These are phyloP conservation scores for Tylopilus sp. DNA, from an alignment of 768 basidiomycete genomes.

Conservation along the genomic window DNA sequence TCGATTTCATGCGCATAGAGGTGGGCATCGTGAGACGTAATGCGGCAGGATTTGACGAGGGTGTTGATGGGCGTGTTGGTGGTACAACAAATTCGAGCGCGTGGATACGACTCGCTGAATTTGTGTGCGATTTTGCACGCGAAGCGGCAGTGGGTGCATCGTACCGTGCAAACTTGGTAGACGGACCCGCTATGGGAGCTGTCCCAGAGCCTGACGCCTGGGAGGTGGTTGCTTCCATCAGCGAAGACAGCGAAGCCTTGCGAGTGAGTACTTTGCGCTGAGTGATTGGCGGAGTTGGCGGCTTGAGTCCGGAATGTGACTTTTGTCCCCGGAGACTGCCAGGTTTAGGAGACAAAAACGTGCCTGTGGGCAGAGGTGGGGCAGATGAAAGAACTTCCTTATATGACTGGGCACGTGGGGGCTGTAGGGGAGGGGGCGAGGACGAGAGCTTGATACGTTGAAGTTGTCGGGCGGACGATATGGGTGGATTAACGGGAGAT, in stretches of 20 bases:
- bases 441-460: constrained; percentile 67
- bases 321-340: constrained; percentile 80
- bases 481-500: constrained; percentile 66
- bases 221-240: constrained; percentile 57
- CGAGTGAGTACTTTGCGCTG: constrained; percentile 57
- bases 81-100: constrained; percentile 62
- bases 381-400: constrained; percentile 51
- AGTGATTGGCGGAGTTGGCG: constrained; percentile 64
- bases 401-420: constrained; percentile 54
- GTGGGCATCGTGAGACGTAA: constrained; percentile 87
- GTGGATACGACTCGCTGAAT: constrained; percentile 60
- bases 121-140: constrained; percentile 67
- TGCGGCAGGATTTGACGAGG: constrained; percentile 72
- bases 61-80: constrained; percentile 76
- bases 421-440: constrained; percentile 59
- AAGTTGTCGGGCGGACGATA: constrained; percentile 65
- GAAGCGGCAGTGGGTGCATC: constrained; percentile 81
- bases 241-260: constrained; percentile 76
- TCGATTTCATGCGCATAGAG: constrained; percentile 66
- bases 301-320: constrained; percentile 78
- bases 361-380: constrained; percentile 47
- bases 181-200: constrained; percentile 30
- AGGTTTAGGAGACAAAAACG: constrained; percentile 65
- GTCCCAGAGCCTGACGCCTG: constrained; percentile 56
- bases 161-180: constrained; percentile 51